Conservation (phyloP, 2,329 filamentous ascomycete genomes). For the Ambrosiella xylebori region DNA sequence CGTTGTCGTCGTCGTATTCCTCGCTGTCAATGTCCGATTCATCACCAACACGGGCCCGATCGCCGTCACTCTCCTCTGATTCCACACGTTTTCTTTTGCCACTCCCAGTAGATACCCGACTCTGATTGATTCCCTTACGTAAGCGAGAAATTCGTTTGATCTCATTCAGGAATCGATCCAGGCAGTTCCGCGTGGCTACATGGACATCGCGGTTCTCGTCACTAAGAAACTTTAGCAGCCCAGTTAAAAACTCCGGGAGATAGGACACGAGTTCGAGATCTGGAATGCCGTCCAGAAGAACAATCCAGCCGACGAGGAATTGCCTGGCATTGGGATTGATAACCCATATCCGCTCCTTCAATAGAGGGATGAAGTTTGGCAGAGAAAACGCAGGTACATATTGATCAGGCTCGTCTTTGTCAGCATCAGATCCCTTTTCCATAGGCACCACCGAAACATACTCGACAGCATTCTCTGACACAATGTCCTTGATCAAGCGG, state of each 20-base stretch:
- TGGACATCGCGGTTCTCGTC: conserved; percentile 90
- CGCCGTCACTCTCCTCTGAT: conserved; percentile 50
- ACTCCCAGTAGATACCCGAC: conserved; percentile 51
- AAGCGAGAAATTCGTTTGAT: conserved; percentile 88
- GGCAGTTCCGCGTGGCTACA: conserved; percentile 69
- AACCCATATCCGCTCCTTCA: conserved; percentile 87
- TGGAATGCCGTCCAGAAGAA: conserved; percentile 83
- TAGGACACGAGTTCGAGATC: conserved; percentile 89
- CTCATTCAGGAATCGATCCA: conserved; percentile 81
- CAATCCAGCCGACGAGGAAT: conserved; percentile 93
- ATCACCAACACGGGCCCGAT: conserved; percentile 39
- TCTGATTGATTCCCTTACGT: conserved; percentile 82
- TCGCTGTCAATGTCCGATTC: conserved; percentile 43
- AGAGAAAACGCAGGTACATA: conserved; percentile 63
- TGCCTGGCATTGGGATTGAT: conserved; percentile 88
- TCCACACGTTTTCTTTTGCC: conserved; percentile 52
- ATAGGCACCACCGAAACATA: conserved; percentile 79
- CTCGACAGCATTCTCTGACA: conserved; percentile 82
- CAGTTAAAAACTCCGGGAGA: conserved; percentile 77
- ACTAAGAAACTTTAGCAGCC: conserved; percentile 78
- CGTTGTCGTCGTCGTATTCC: conserved; percentile 36
- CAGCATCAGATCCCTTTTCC: conserved; percentile 25
- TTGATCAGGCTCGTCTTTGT: conserved; percentile 30
- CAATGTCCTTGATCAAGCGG: conserved; percentile 87
- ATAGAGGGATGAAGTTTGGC: conserved; percentile 72